phyloP scores from a whole-genome alignment of 1,284 basidiomycete genomes.

The Cutaneotrichosporon curvatum region DNA sequence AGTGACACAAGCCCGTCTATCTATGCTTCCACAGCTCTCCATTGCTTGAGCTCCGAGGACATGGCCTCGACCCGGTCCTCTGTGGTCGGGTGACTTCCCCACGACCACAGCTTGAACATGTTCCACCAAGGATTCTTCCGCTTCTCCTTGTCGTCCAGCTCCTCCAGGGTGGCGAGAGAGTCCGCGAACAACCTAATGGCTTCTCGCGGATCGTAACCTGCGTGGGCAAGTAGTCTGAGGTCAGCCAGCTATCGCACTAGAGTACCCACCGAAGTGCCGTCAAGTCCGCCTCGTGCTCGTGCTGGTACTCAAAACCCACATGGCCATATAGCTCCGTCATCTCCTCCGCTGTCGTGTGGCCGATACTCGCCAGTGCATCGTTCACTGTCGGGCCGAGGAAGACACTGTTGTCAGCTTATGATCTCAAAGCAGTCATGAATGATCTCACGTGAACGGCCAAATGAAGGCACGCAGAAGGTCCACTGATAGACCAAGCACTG shows the following conservation, averaged over 20 bases:
- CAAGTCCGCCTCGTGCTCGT: constrained; percentile 84
- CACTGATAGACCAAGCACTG: constrained; percentile 63
- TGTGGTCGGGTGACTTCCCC: constrained; percentile 56
- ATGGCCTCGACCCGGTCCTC: constrained; percentile 56
- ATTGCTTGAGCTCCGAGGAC: constrained; percentile 58
- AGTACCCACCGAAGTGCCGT: constrained; percentile 63
- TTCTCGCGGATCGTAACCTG: constrained; percentile 68
- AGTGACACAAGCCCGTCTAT: too few relatives aligned
- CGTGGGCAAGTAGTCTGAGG: constrained; percentile 68
- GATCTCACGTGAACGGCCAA: constrained; percentile 64
- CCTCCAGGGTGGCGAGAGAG: constrained; percentile 32
- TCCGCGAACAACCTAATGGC: constrained; percentile 32
- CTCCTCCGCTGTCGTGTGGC: constrained; percentile 66
- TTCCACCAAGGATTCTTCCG: constrained; percentile 6
- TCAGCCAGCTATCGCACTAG: background rate
- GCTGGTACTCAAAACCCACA: constrained; percentile 57
- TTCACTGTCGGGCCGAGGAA: constrained; percentile 83
- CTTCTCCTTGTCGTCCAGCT: constrained; percentile 20
- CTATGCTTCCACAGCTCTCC: constrained; percentile 42
- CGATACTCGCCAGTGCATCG: constrained; percentile 74
- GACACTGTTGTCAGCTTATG: constrained; percentile 47
- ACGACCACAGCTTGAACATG: constrained; percentile 40
- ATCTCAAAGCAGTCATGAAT: background rate
- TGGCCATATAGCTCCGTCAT: constrained; percentile 57
- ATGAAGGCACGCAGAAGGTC: constrained; percentile 68